Conservation (phyloP, 1,284 basidiomycete genomes). For the Naganishia cerealis region DNA sequence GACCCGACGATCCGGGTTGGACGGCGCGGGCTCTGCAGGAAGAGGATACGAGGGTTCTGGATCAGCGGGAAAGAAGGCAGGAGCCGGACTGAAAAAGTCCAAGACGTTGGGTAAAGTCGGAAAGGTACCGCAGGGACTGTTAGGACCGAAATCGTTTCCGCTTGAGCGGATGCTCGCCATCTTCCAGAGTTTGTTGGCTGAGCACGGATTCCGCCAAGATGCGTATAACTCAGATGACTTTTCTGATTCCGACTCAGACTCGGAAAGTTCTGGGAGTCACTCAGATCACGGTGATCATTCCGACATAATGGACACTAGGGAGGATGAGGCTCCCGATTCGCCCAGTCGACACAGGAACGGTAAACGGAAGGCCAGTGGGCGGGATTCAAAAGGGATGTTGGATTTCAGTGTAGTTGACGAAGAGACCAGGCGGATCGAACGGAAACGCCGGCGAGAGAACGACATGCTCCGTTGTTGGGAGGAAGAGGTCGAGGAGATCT, state of each 20-base stretch:
- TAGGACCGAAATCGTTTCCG: conserved; percentile 77
- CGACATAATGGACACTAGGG: not conserved
- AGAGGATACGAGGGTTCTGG: conserved; percentile 37
- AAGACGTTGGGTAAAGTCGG: conserved; percentile 29
- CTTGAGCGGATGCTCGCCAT: conserved; percentile 81
- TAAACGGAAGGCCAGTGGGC: not conserved
- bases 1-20: conserved; percentile 62
- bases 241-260: conserved; percentile 14
- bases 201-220: conserved; percentile 67
- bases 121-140: conserved; percentile 67
- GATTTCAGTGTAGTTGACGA: conserved; percentile 28
- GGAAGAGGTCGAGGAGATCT: conserved; percentile 34
- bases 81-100: conserved; percentile 29
- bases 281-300: conserved; percentile 9
- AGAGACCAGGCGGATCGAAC: conserved; percentile 22
- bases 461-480: conserved; percentile 35
- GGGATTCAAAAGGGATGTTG: conserved; percentile 3
- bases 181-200: conserved; percentile 75
- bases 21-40: conserved; percentile 50
- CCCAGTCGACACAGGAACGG: conserved; percentile 11
- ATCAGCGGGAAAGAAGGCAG: conserved; percentile 43
- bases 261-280: conserved; percentile 43
- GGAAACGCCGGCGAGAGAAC: conserved; percentile 29
- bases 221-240: conserved; percentile 47
- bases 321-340: conserved; percentile 17